Evolutionary conservation across 2,329 filamentous ascomycete genomes (phyloP), one percentile per base, ranked within the genome.

Genomic region (Colletotrichum cuscutae): DNA sequence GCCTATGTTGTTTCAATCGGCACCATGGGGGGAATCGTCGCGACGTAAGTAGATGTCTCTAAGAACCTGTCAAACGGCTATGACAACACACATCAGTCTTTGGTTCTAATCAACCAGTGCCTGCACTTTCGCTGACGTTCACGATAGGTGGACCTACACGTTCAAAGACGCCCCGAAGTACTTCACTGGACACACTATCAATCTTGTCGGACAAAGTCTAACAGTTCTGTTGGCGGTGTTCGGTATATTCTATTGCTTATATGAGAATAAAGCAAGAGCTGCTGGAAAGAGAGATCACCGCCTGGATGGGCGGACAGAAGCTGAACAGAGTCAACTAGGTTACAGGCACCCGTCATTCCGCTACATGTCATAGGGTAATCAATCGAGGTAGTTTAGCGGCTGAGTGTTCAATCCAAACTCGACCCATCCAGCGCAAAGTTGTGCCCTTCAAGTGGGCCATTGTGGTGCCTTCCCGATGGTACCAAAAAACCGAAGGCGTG

Each of bases 1-100:
- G 89, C 83, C 4, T 91, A 88, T 73, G 86, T 91, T 49, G 86
- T 89, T 12, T 84, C 83, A 0, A 76, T 91, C 2, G 89, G 89
- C 12, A 90, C 87, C 1, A 81, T 87, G 12, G 89, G 89, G 52
- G 89, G 88, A 30, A 87, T 91, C 53, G 80, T 91, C 3, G 87
- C 89, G 37, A 89, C 87, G 79, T 89, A 80, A 79, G 83, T 80
- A 9, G 11, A 52, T 13, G 9, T 22, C 32, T 11, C 32, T 24
- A 4, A 6, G 12, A 11, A 24, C 9, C 2, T 77, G 19, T 4
- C 19, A 9, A n/a, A 9, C 4, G 19, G 19, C 7, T 22, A 22
- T 49, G 42, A 22, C 8, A 11, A 3, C 8, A 4, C 8, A 35
- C 32, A 35, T 12, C 32, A 11, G 3, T 19, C 42, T 9, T n/a